Evolutionary conservation across 768 basidiomycete genomes (phyloP).

Genomic region (Cystoderma amianthinum): DNA sequence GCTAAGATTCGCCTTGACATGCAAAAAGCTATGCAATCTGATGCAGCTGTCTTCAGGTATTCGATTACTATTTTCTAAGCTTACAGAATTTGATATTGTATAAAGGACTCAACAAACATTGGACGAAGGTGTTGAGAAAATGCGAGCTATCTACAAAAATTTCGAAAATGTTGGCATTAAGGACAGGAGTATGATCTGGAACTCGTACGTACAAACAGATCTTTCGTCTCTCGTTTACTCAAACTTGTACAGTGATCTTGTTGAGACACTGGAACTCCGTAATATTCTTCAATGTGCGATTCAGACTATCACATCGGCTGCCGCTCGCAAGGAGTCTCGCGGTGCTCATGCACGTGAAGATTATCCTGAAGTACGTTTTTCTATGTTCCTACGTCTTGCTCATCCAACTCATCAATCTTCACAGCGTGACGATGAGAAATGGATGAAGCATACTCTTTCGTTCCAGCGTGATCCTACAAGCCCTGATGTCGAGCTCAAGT

Average conservation of each 20-base stretch:
- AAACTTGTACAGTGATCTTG: constrained; percentile 79
- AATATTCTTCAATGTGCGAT: constrained; percentile 94
- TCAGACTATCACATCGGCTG: constrained; percentile 90
- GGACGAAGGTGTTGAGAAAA: constrained; percentile 88
- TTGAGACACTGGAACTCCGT: constrained; percentile 95
- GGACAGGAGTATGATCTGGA: constrained; percentile 99
- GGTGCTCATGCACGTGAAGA: constrained; percentile 99
- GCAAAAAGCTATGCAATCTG: constrained; percentile 99
- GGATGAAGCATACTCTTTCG: constrained; percentile 97
- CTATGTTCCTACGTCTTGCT: not conserved
- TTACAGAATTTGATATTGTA: not conserved
- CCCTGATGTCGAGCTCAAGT: constrained; percentile 85
- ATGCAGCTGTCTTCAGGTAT: constrained; percentile 94
- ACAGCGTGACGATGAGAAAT: constrained; percentile 85
- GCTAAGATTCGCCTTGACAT: constrained; percentile 89
- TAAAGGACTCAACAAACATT: constrained; percentile 77
- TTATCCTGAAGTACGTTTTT: constrained; percentile 71
- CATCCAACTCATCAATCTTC: constrained; percentile 2
- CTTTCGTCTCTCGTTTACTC: constrained; percentile 1
- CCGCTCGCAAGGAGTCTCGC: constrained; percentile 94
- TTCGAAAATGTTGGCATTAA: constrained; percentile 92
- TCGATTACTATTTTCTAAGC: constrained; percentile 8
- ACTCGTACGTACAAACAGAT: constrained; percentile 66
- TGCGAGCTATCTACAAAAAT: constrained; percentile 80
- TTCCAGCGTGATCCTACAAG: constrained; percentile 74